A percentile compares a stretch with the other conserved stretches of the same genome.
These are phyloP conservation scores for Ustilago shanxiensis DNA, from an alignment of 1,284 basidiomycete genomes.

Conservation along the genomic window DNA sequence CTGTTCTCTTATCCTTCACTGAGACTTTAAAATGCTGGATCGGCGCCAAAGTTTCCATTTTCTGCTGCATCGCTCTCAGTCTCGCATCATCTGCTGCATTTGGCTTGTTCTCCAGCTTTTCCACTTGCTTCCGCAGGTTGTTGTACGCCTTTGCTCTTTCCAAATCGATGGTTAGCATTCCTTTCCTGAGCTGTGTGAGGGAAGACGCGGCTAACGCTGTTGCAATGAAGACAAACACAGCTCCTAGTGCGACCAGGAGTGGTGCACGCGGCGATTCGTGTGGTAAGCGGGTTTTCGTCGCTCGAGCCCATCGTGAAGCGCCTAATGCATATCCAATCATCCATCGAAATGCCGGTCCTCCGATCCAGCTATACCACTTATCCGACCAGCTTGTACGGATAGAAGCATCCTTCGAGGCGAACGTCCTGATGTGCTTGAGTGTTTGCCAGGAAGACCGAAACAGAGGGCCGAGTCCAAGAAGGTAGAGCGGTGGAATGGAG, in stretches of 20 bases:
- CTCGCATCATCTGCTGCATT: neutral
- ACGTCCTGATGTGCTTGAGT: neutral
- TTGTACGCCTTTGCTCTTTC: conserved; percentile 24
- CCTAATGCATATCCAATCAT: conserved; percentile 24
- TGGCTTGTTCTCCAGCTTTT: neutral
- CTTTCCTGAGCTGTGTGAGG: conserved; percentile 3
- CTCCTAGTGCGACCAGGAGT: conserved; percentile 13
- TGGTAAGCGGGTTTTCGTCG: neutral
- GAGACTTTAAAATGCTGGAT: conserved; percentile 24
- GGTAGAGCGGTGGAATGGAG: conserved; percentile 28
- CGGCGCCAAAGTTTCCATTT: conserved; percentile 23
- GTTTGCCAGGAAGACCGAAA: conserved; percentile 20
- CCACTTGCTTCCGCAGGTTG: conserved; percentile 1
- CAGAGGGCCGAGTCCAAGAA: conserved; percentile 24
- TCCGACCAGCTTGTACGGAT: conserved; percentile 20
- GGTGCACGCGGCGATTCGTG: conserved; percentile 16
- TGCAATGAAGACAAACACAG: conserved; percentile 25
- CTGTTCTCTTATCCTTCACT: neutral
- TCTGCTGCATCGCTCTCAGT: neutral
- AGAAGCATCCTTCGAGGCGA: conserved; percentile 5
- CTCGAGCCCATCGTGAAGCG: neutral
- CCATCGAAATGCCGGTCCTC: conserved; percentile 38
- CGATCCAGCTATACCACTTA: conserved; percentile 41
- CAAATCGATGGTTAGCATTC: conserved; percentile 35
- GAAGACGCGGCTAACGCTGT: conserved; percentile 20